Evolutionary conservation across 2,329 filamentous ascomycete genomes (phyloP).

Genomic region (Zymoseptoria tritici): DNA sequence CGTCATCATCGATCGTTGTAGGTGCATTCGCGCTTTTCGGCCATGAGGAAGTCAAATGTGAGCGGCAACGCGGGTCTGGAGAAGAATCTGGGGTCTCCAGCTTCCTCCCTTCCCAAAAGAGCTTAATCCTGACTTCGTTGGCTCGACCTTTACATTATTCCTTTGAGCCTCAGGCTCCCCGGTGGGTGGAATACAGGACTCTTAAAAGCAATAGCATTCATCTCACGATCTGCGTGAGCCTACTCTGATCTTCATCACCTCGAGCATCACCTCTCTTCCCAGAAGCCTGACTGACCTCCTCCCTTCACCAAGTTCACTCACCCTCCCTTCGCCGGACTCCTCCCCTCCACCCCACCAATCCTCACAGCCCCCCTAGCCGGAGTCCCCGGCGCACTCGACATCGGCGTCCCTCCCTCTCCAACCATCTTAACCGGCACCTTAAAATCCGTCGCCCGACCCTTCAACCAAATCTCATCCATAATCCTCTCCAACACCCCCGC

Average conservation of each 20-base stretch:
- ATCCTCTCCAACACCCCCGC: conserved; percentile 77
- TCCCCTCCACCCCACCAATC: not conserved
- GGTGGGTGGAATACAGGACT: too few relatives aligned
- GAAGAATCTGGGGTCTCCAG: not conserved
- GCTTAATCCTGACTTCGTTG: not conserved
- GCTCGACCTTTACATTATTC: too few relatives aligned
- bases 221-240: too few relatives aligned
- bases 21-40: not conserved
- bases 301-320: not conserved
- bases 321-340: not conserved
- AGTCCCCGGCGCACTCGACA: not conserved
- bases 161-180: too few relatives aligned
- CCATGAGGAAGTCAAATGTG: not conserved
- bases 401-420: not conserved
- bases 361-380: too few relatives aligned
- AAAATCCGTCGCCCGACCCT: conserved; percentile 50
- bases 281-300: too few relatives aligned
- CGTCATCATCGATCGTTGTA: not conserved
- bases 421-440: conserved; percentile 17
- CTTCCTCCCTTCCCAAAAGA: not conserved
- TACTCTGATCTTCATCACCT: too few relatives aligned
- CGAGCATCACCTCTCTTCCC: too few relatives aligned
- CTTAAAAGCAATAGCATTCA: too few relatives aligned
- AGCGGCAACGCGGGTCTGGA: not conserved
- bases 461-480: conserved; percentile 74